Base-by-base conservation (phyloP, 2,329 filamentous ascomycete genomes). In the Dothidotthia symphoricarpi region DNA sequence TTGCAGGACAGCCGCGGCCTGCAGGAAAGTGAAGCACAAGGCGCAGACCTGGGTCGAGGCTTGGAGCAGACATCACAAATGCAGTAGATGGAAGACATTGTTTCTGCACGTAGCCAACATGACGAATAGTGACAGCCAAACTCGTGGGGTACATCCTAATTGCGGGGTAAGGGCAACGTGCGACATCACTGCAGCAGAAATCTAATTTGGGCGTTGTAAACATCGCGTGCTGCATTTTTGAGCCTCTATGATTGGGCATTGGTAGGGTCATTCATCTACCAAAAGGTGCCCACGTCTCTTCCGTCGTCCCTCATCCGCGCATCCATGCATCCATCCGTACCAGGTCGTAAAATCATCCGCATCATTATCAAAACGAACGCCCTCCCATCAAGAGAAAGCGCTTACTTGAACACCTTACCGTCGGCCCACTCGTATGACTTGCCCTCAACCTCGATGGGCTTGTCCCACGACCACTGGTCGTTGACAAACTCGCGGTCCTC, bases 331-430 rank as follows among this genome's bases (percentile, higher is more conserved):
- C 52, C 55, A 48, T 57, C 47, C 51, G 49, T 59, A 42, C 52
- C 57, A 49, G 55, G 51, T 61, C 56, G 46, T 61, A 58, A 61
- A 43, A 52, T 62, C 59, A 58, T 62, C 55, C 57, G 49, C 54
- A 53, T 61, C 57, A 50, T 61, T 55, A 62, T 41, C 49, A 39
- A 45, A 51, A 43, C 36, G 27, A 42, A 47, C 47, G 41, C 40
- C 41, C 34, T 34, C 34, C 31, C 40, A 41, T 38, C 41, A 29
- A 25, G 32, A 33, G 37, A 42, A 63, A 47, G 41, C 43, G 25
- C 76, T 81, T 95, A 97, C 81, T 97, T 97, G 86, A 96, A 97
- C 71, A 97, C 89, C 83, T 97, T 96, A 70, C 93, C 93, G 64
- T 88, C 85, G 66, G 86, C 86, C 76, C 85, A 88, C 70, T 82